These are phyloP conservation scores for Sanghuangporus sanghuang DNA, from an alignment of 1,284 basidiomycete species.

Conservation along the genomic window DNA sequence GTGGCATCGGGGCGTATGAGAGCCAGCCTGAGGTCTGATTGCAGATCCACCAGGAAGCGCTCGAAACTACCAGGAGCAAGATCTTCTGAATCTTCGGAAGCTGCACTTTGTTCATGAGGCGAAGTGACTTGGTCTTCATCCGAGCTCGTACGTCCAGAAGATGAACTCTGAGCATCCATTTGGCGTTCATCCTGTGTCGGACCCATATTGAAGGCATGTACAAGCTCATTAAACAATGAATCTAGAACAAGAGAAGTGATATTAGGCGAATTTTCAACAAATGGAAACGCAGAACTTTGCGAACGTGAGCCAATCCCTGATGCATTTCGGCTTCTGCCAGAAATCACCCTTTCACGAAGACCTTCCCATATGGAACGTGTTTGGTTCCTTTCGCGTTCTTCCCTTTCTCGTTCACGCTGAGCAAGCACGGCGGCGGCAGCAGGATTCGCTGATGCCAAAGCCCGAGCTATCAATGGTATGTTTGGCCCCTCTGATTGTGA, in stretches of 20 bases:
- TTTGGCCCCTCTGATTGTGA: background rate
- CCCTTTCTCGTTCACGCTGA: slow-evolving; percentile 21
- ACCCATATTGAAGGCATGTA: slow-evolving; percentile 67
- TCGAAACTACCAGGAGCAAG: slow-evolving; percentile 69
- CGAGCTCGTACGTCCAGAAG: background rate
- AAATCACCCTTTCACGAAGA: slow-evolving; percentile 58
- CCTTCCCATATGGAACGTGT: slow-evolving; percentile 59
- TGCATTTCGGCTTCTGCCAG: slow-evolving; percentile 23
- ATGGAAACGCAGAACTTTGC: background rate
- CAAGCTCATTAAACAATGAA: slow-evolving; percentile 69
- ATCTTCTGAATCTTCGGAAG: slow-evolving; percentile 25
- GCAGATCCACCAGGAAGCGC: slow-evolving; percentile 67
- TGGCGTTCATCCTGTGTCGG: slow-evolving; percentile 41
- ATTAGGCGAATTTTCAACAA: slow-evolving; percentile 22
- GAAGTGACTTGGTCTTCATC: slow-evolving; percentile 9
- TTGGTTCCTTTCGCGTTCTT: slow-evolving; percentile 29
- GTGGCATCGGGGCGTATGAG: slow-evolving; percentile 30
- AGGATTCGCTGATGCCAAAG: slow-evolving; percentile 8
- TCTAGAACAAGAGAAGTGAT: slow-evolving; percentile 46
- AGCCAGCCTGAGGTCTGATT: slow-evolving; percentile 58
- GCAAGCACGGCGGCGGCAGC: slow-evolving; percentile 16
- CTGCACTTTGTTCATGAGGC: background rate
- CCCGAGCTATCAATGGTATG: slow-evolving; percentile 10
- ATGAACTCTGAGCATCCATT: slow-evolving; percentile 17
- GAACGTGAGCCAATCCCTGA: background rate